Base-by-base conservation (phyloP, 192 early-diverging fungal species). In the Coemansia sp. region DNA sequence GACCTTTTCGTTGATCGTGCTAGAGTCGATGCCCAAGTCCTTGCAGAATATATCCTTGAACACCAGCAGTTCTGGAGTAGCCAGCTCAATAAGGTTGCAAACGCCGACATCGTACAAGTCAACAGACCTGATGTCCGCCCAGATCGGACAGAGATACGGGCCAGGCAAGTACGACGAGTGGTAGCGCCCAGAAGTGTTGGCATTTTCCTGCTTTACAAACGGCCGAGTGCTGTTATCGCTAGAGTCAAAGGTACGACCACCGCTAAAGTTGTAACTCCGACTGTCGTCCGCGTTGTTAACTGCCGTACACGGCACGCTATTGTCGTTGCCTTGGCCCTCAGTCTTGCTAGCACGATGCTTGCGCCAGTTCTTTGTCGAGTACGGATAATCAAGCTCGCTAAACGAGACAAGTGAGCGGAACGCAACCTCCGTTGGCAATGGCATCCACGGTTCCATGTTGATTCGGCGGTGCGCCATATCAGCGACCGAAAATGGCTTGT, bases 41-140 rank as follows among this genome's bases (percentile, higher is more conserved):
- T 70, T 67, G 71, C 82, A 84, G 59, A 84, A 84, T n/a, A 74
- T 44, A n/a, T 79, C 71, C 74, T 84, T 84, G 60, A 84, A 66
- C 15, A 75, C 82, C 59, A 84, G 63, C 59, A 84, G 71, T 67
- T 84, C 82, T 0, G 82, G 82, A 24, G 74, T 70, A 33, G 68
- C 76, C 33, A 84, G 61, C 71, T 84, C 82, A 2, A 84, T 65
- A 47, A 84, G 49, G 36, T 79, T 79, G 72, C 77, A 79, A 40
- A 63, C 69, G 16, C 82, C 77, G 20, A 84, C 77, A 43, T 84
- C 82, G 38, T 84, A 84, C 43, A 79, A 46, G 57, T 84, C 82
- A 24, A 84, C 82, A 12, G 82, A 72, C 29, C 71, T 76, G 31
- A 79, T 79, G n/a, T 84, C 82, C 22, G 82, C 64, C 82, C 82